These are phyloP conservation scores for Paracoccidioides lutzii DNA, from an alignment of 2,329 filamentous ascomycete species.

Conservation along the genomic window DNA sequence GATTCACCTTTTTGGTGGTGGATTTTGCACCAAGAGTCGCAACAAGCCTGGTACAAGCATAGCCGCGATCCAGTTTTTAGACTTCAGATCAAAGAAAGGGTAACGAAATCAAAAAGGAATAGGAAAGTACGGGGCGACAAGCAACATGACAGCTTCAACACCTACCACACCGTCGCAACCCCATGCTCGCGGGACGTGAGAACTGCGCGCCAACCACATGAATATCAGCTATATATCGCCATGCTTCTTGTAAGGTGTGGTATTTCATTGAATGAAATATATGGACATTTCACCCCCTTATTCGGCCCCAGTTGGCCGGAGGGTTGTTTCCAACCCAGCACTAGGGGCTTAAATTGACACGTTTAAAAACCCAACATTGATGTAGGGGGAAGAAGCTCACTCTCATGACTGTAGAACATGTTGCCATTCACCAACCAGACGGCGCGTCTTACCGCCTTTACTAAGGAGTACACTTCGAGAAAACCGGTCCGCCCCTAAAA, in stretches of 20 bases:
- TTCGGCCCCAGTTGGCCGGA: no score
- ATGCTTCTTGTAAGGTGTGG: not conserved
- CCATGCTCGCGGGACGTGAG: slow-evolving; percentile 79
- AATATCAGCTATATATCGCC: not conserved
- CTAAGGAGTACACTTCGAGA: no score
- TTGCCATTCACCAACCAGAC: slow-evolving; percentile 1
- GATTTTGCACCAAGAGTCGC: slow-evolving; percentile 72
- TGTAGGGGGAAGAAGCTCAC: slow-evolving; percentile 39
- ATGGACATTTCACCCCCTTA: no score
- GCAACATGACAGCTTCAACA: not conserved
- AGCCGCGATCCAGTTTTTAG: not conserved
- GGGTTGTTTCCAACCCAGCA: not conserved
- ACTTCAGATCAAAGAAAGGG: not conserved
- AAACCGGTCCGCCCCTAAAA: no score
- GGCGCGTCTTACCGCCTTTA: not conserved
- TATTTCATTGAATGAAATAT: not conserved
- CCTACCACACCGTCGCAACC: slow-evolving; percentile 85
- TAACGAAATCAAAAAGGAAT: not conserved
- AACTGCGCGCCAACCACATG: slow-evolving; percentile 34
- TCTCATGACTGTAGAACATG: slow-evolving; percentile 96
- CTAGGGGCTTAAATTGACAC: not conserved
- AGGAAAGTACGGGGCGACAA: no score
- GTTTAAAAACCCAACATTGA: not conserved
- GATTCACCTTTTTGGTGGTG: slow-evolving; percentile 57
- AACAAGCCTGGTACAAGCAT: slow-evolving; percentile 55